Base-by-base conservation (phyloP, 2,329 filamentous ascomycete species). In the Ascochyta rabiei region DNA sequence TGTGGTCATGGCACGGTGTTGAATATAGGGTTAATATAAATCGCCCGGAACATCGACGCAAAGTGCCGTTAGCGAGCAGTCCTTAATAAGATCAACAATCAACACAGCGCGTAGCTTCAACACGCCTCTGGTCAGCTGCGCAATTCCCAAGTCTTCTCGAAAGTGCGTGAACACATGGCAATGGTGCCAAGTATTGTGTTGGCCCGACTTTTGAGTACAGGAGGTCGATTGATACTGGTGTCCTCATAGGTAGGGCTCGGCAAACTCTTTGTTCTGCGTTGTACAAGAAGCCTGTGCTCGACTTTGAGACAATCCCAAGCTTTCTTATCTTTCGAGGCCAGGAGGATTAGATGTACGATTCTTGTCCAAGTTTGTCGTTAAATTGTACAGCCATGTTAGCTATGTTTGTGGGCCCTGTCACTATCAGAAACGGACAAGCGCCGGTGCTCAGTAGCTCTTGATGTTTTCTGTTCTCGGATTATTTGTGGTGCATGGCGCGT, bases 21-120 rank as follows among this genome's bases (percentile, higher is more conserved):
- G 50, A 46, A 40, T 53, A 48, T 47, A 47, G 37, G 45, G 37
- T 42, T 57, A 67, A 67, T 67, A 34, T 64, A 63, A 50, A 39
- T 46, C 42, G 39, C 49, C 60, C 57, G 64, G 61, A 55, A 59
- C 46, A 19, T 42, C 41, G 37, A 56, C 19, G 24, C 51, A 12
- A 48, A 54, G 30, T 59, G 46, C 62, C 64, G 63, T 54, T 60
- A 67, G 64, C 60, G 63, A 63, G 28, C 6, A 38, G 19, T 21
- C 42, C 37, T 50, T 46, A 50, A 42, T 50, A 37, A 50, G 7
- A n/a, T 15, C 24, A 19, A 55, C 15, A 10, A 10, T 6, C 8
- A 35, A 31, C 19, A 24, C 15, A 28, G 10, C 7, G 9, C 12
- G 18, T 15, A 40, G 19, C 4, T 3, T 23, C n/a, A 31, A 18